Evolutionary conservation across 1,284 basidiomycete genomes (phyloP).

Genomic region (Coniferiporia sulphurascens): DNA sequence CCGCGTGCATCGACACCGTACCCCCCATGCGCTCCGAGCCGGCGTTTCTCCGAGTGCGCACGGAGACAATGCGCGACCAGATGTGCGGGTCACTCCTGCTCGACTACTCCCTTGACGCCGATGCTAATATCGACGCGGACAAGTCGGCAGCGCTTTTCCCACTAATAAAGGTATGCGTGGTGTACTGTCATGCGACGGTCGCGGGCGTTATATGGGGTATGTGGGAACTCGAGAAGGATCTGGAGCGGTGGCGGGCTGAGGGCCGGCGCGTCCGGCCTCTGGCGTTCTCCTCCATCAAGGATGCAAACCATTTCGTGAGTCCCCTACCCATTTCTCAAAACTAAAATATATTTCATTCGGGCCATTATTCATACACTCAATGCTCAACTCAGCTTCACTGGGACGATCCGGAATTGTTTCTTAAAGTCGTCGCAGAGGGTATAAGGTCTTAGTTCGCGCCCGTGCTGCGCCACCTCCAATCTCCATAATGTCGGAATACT

Average conservation of each 20-base stretch:
- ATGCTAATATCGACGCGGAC: too few relatives aligned
- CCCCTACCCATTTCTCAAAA: too few relatives aligned
- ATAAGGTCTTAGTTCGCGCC: too few relatives aligned
- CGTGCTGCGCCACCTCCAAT: too few relatives aligned
- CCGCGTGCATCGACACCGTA: slow-evolving; percentile 5
- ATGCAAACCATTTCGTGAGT: slow-evolving; percentile 27
- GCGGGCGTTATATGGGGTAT: slow-evolving; percentile 21
- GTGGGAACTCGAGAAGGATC: slow-evolving; percentile 22
- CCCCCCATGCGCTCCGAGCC: slow-evolving; percentile 8
- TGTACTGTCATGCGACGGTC: slow-evolving; percentile 12
- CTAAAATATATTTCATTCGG: background rate
- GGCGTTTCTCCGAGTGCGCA: slow-evolving; percentile 1
- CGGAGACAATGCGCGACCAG: background rate
- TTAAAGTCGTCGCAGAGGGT: too few relatives aligned
- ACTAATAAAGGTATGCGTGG: slow-evolving; percentile 1
- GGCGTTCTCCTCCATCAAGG: slow-evolving; percentile 20
- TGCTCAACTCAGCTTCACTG: too few relatives aligned
- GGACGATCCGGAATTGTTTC: too few relatives aligned
- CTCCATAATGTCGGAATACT: too few relatives aligned
- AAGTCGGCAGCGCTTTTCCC: background rate
- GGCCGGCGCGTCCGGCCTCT: slow-evolving; percentile 15
- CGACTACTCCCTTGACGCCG: background rate
- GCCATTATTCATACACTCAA: too few relatives aligned
- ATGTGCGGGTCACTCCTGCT: background rate
- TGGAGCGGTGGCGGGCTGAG: slow-evolving; percentile 14